Base-by-base conservation (phyloP, 768 basidiomycete species). In the Suillus discolor region DNA sequence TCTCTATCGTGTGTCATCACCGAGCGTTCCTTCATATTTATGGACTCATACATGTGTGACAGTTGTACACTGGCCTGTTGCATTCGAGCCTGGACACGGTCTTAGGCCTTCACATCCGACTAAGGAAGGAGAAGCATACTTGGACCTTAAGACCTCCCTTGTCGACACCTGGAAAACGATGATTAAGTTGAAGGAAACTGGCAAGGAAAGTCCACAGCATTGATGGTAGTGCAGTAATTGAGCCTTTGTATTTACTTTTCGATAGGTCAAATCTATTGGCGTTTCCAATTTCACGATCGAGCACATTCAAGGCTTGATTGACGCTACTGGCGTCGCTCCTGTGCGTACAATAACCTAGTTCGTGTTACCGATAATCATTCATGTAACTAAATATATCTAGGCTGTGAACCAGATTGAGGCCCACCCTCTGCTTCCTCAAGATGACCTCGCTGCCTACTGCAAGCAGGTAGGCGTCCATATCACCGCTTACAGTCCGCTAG, bases 151-250 rank as follows among this genome's bases (percentile, higher is more conserved):
- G 62, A 84, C 85, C 1, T 83, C 83, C 15, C 78, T 94, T 20
- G 86, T 87, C 36, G 91, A 93, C 16, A 94, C 93, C 42, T 94
- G 93, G 92, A 89, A 87, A 70, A 91, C 91, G 16, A 83, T 95
- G 86, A 82, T 92, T 68, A 81, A 81, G 47, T 84, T 95, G 13
- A 85, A 83, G 16, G 85, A 88, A 73, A 85, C 86, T 0, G 81
- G 82, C 66, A 95, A 94, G 83, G 90, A 87, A 64, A 41, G 62
- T 41, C 42, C 1, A 1, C 23, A 3, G 47, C 4, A 41, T 20
- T 61, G 25, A 31, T 16, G 6, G 11, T 20, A 18, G 54, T 13
- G 20, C 18, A 4, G 51, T 28, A 23, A 16, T 62, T 31, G 31
- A 31, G 31, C 31, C 31, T 31, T 42, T 36, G 23, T 25, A 55